Evolutionary conservation across 2,329 filamentous ascomycete genomes (phyloP).

Genomic region (Hirsutella rhossiliensis): DNA sequence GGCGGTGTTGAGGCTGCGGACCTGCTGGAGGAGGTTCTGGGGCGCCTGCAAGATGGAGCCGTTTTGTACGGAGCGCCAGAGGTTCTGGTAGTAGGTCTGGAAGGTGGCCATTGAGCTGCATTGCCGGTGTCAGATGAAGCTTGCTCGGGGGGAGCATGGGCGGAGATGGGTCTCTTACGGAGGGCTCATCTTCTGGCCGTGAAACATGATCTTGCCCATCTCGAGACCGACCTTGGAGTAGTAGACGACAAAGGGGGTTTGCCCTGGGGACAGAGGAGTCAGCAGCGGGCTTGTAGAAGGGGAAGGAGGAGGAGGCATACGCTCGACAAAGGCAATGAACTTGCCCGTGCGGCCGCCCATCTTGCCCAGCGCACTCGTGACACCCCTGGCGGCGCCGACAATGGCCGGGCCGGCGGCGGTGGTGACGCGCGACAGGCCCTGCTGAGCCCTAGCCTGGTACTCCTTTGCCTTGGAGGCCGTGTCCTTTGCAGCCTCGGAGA

Average conservation of each 20-base stretch:
- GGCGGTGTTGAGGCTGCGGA: constrained; percentile 58
- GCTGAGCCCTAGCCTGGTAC: constrained; percentile 53
- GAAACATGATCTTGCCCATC: constrained; percentile 77
- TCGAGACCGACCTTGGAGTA: constrained; percentile 85
- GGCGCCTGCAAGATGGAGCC: constrained; percentile 44
- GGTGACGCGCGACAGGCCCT: constrained; percentile 73
- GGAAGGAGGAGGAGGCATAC: constrained; percentile 42
- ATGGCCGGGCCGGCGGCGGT: constrained; percentile 71
- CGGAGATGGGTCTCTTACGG: constrained; percentile 54
- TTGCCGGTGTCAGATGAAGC: background rate
- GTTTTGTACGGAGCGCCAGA: constrained; percentile 60
- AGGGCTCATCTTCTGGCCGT: constrained; percentile 81
- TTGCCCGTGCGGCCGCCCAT: constrained; percentile 75
- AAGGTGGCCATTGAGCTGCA: constrained; percentile 65
- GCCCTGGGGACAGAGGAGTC: constrained; percentile 37
- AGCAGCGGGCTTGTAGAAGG: too few species aligned
- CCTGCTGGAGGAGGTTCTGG: constrained; percentile 37
- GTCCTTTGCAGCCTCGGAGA: constrained; percentile 26
- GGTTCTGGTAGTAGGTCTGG: constrained; percentile 73
- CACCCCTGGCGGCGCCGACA: constrained; percentile 56
- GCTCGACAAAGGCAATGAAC: constrained; percentile 69
- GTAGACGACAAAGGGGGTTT: constrained; percentile 79
- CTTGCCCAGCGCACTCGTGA: constrained; percentile 55
- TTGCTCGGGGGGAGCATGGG: constrained; percentile 4
- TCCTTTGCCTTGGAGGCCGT: constrained; percentile 30